phyloP scores from a whole-genome alignment of 176 grass and related monocot genomes.

The Saccharum spontaneum region DNA sequence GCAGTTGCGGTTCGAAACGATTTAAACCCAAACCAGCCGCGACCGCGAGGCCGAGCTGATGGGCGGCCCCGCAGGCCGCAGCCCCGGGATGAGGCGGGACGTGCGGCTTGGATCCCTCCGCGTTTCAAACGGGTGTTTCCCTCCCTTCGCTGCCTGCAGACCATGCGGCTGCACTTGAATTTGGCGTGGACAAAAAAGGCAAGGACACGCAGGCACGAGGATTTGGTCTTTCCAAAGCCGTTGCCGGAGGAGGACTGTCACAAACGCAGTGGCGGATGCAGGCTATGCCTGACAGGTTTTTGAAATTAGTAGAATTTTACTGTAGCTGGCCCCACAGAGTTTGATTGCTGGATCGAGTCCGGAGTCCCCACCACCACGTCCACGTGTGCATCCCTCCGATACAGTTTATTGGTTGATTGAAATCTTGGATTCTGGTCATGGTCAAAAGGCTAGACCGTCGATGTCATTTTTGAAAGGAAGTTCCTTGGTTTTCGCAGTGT shows the following conservation, averaged over 20 bases:
- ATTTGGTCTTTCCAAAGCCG: background rate
- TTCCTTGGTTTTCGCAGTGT: slow-evolving; percentile 25
- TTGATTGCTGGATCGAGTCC: too few species aligned
- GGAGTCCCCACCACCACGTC: background rate
- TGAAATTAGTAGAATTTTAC: too few species aligned
- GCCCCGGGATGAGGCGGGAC: background rate
- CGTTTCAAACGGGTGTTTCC: background rate
- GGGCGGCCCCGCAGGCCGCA: too few species aligned
- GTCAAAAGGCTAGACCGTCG: slow-evolving; percentile 16
- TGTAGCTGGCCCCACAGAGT: too few species aligned
- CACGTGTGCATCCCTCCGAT: background rate
- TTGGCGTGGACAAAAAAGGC: background rate
- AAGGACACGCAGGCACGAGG: background rate
- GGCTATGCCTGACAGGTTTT: too few species aligned
- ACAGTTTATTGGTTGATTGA: background rate
- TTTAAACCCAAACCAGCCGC: background rate
- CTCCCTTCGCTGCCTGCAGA: background rate
- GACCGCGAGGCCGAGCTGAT: too few species aligned
- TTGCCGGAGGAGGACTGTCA: background rate
- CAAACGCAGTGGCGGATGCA: too few species aligned
- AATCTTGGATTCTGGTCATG: background rate
- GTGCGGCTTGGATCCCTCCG: background rate
- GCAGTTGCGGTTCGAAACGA: background rate
- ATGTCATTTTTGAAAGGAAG: slow-evolving; percentile 22
- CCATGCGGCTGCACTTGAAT: background rate